A percentile compares a stretch with the other conserved stretches of the same genome.
Evolutionary conservation across 2,329 filamentous ascomycete genomes (phyloP).

Genomic region (Monosporascus ibericus): DNA sequence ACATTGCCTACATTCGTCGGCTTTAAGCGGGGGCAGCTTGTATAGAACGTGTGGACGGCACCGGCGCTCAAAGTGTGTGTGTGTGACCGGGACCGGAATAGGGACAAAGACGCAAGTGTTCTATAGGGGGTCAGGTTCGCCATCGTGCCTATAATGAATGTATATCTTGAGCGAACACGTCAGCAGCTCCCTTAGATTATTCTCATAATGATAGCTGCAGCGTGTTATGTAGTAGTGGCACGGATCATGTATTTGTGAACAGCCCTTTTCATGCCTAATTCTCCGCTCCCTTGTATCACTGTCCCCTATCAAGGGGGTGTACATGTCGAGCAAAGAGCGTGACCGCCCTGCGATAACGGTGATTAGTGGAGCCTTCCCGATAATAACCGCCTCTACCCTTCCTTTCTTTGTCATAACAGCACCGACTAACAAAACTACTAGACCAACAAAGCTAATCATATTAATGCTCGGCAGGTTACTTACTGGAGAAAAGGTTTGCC

Average conservation of each 20-base stretch:
- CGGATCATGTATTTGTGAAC: not conserved
- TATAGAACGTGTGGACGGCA: constrained; percentile 9
- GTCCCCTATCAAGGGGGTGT: too few species aligned
- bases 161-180: not conserved
- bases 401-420: not conserved
- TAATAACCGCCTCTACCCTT: not conserved
- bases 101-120: constrained; percentile 4
- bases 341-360: not conserved
- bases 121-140: constrained; percentile 4
- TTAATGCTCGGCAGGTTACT: too few species aligned
- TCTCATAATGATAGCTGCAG: not conserved
- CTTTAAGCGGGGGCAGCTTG: constrained; percentile 2
- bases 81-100: constrained; percentile 1
- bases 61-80: constrained; percentile 1
- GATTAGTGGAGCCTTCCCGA: not conserved
- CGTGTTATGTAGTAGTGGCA: not conserved
- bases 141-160: constrained; percentile 3
- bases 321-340: not conserved
- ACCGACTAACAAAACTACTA: not conserved
- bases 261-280: not conserved
- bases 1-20: constrained; percentile 15
- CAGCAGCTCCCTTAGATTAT: not conserved
- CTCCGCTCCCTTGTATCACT: not conserved
- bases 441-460: not conserved
- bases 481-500: too few species aligned